Conservation (phyloP, 371 early-diverging fungal genomes). For the Apophysomyces ossiformis region DNA sequence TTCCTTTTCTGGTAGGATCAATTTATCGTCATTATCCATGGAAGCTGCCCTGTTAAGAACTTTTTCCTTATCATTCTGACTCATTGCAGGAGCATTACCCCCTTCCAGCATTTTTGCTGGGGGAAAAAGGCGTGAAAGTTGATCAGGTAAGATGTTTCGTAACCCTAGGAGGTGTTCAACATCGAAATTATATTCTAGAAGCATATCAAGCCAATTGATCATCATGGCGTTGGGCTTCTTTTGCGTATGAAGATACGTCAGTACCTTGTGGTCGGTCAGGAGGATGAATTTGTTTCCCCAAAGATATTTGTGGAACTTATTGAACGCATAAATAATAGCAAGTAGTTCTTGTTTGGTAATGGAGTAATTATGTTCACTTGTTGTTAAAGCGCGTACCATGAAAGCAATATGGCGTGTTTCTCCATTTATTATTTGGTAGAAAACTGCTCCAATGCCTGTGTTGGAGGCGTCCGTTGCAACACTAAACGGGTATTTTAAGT, state of each 20-base stretch:
- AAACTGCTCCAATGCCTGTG: too few relatives aligned
- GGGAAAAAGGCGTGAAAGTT: too few relatives aligned
- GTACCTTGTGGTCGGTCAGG: slow-evolving; percentile 28
- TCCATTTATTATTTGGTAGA: background rate
- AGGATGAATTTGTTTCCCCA: slow-evolving; percentile 33
- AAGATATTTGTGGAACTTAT: slow-evolving; percentile 33
- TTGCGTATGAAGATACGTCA: slow-evolving; percentile 27
- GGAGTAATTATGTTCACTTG: slow-evolving; percentile 17
- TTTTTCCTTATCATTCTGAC: background rate
- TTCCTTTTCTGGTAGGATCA: too few relatives aligned
- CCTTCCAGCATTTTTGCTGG: background rate
- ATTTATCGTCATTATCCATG: background rate
- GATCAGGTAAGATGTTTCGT: background rate
- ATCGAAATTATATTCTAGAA: background rate
- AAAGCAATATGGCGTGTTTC: slow-evolving; percentile 24
- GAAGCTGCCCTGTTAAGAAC: background rate
- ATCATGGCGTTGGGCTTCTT: slow-evolving; percentile 28
- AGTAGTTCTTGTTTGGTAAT: slow-evolving; percentile 21
- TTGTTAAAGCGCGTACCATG: slow-evolving; percentile 13
- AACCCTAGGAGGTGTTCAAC: background rate
- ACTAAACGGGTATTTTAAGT: too few relatives aligned
- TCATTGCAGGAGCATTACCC: background rate
- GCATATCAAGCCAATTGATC: slow-evolving; percentile 20
- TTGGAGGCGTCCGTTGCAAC: too few relatives aligned
- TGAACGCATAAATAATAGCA: slow-evolving; percentile 15